Base-by-base conservation (phyloP, 352 stramenopile species). In the Albugo laibachii region DNA sequence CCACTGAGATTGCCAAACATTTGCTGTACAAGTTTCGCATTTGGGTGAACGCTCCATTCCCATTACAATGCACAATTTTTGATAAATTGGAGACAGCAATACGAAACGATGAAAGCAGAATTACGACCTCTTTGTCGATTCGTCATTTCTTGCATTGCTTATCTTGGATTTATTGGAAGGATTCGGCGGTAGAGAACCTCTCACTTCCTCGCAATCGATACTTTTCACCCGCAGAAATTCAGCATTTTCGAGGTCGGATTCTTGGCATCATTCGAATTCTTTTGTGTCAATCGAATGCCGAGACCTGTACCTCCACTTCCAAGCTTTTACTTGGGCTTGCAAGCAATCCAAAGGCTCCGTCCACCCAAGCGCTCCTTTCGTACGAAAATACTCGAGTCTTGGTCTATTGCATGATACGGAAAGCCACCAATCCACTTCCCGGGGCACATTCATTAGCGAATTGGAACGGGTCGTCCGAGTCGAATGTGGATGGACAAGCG, bases 361-460 rank as follows among this genome's bases (percentile, higher is more conserved):
- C 82, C 38, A 55, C 69, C 3, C 79, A 83, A 54, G 77, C 70
- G 18, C 73, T 83, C 53, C 43, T 89, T 10, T 89, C 76, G 13
- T 89, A 83, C 36, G 76, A 86, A 51, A 83, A 68, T 47, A 85
- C 74, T n/a, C 63, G 71, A 1, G 74, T 72, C 19, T 56, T 89
- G 24, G 83, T 89, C 16, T 89, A 84, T 48, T 83, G 76, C 49
- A 89, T 89, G 76, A 83, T 89, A 45, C 73, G 76, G 6, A 89
- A 89, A 41, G 65, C 73, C 27, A 31, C 24, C 3, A 31, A 31
- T 31, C 8, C 24, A 31, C 3, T 31, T 31, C 3, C 3, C 24
- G 24, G 3, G 24, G 8, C 24, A 31, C 24, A 31, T 31, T 31
- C 24, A 8, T 31, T 8, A 31, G 8, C 24, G 3, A 31, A 3